These are phyloP conservation scores for Cryphonectria nitschkei DNA, from an alignment of 2,329 filamentous ascomycete genomes.

Conservation along the genomic window DNA sequence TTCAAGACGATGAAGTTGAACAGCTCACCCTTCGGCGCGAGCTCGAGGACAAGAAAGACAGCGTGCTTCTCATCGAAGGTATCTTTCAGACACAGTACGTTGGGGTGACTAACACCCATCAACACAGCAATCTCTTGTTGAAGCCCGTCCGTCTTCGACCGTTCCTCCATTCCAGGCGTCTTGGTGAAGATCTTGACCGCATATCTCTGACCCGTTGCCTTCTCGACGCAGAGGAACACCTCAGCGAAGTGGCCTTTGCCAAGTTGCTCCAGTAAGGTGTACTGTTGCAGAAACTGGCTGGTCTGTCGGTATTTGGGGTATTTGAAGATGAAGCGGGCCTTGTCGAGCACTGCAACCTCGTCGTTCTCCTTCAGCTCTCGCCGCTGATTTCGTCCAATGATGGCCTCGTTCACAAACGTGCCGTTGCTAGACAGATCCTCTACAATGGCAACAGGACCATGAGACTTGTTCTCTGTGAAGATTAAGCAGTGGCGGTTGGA, in stretches of 20 bases:
- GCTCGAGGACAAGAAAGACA: slow-evolving; percentile 88
- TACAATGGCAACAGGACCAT: slow-evolving; percentile 68
- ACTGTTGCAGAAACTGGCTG: slow-evolving; percentile 84
- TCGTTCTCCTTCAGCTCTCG: slow-evolving; percentile 88
- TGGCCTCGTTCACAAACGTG: slow-evolving; percentile 90
- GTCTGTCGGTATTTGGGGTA: slow-evolving; percentile 78
- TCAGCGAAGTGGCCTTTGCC: slow-evolving; percentile 96
- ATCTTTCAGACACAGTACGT: slow-evolving; percentile 89
- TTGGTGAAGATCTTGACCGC: slow-evolving; percentile 96
- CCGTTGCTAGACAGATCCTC: slow-evolving; percentile 96
- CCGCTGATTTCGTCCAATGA: slow-evolving; percentile 89
- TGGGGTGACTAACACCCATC: slow-evolving; percentile 96
- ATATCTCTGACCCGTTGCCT: slow-evolving; percentile 77
- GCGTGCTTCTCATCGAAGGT: slow-evolving; percentile 91
- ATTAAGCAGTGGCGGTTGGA: slow-evolving; percentile 78
- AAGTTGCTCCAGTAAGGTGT: slow-evolving; percentile 79
- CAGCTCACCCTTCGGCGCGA: slow-evolving; percentile 89
- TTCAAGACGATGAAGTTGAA: slow-evolving; percentile 96
- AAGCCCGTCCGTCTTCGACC: slow-evolving; percentile 79
- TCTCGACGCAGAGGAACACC: slow-evolving; percentile 89
- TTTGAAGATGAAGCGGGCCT: slow-evolving; percentile 86
- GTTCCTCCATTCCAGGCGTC: slow-evolving; percentile 78
- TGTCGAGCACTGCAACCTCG: slow-evolving; percentile 84
- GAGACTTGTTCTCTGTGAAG: slow-evolving; percentile 43
- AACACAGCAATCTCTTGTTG: slow-evolving; percentile 96